Percentiles rank a stretch among this genome's conserved stretches.
These are phyloP conservation scores for Pelargonium citronellum DNA, from an alignment of 441 rosid genomes.

Conservation along the genomic window DNA sequence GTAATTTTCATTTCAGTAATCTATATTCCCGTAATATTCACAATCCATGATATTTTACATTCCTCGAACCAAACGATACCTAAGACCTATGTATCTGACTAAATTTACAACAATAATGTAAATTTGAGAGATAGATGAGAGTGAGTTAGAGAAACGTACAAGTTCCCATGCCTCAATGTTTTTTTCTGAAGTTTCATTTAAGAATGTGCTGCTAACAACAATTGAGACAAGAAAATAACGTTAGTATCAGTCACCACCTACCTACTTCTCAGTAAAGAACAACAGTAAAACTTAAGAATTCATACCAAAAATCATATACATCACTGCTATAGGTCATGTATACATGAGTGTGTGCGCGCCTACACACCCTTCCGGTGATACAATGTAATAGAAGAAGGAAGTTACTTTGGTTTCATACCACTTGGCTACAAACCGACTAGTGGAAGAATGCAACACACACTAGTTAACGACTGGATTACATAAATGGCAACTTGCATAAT, in stretches of 20 bases:
- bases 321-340: too few relatives aligned
- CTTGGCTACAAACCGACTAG: neutral
- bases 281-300: neutral
- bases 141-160: constrained; percentile 32
- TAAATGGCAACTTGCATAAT: neutral
- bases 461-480: neutral
- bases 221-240: neutral
- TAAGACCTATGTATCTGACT: neutral
- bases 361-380: neutral
- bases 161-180: constrained; percentile 74
- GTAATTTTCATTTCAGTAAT: too few relatives aligned
- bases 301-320: neutral
- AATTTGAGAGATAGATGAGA: neutral
- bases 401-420: neutral
- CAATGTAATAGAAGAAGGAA: neutral
- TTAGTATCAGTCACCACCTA: neutral
- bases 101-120: neutral
- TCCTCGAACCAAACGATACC: too few relatives aligned
- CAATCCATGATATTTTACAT: too few relatives aligned
- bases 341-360: neutral
- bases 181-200: constrained; percentile 36
- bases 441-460: neutral
- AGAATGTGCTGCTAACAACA: constrained; percentile 41
- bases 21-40: too few relatives aligned
- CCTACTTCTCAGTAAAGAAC: neutral